phyloP scores from a whole-genome alignment of 1,284 basidiomycete species.

The Rugosomyces carneus region DNA sequence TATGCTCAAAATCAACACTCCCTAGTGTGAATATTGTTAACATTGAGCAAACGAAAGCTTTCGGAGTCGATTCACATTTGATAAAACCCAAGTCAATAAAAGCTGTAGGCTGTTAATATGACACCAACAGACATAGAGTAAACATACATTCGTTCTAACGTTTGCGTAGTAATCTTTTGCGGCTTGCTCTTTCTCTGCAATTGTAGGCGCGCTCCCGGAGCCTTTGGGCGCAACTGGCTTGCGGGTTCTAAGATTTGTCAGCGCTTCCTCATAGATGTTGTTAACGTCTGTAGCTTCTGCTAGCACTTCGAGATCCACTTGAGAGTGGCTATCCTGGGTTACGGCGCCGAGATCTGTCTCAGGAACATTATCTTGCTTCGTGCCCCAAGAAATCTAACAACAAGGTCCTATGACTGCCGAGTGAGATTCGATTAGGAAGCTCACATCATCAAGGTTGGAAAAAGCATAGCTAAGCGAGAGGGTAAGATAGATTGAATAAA shows the following conservation, averaged over 20 bases:
- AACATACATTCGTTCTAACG: constrained; percentile 81
- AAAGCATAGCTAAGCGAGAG: constrained; percentile 58
- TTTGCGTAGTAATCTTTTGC: constrained; percentile 88
- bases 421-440: constrained; percentile 18
- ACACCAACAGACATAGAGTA: constrained; percentile 6
- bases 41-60: not conserved
- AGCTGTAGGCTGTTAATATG: constrained; percentile 34
- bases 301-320: constrained; percentile 87
- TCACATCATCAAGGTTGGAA: constrained; percentile 75
- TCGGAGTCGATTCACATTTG: constrained; percentile 48
- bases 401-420: not conserved
- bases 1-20: constrained; percentile 68
- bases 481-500: constrained; percentile 3
- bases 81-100: constrained; percentile 79
- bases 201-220: constrained; percentile 25
- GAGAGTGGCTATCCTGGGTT: constrained; percentile 68
- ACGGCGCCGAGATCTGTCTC: constrained; percentile 79
- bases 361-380: constrained; percentile 71
- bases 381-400: constrained; percentile 80
- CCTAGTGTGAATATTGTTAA: constrained; percentile 35
- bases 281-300: constrained; percentile 86
- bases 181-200: constrained; percentile 64
- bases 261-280: constrained; percentile 83
- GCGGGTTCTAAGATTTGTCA: constrained; percentile 73
- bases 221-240: constrained; percentile 41